Evolutionary conservation across 345 rosid species (phyloP).

Genomic region (Zanthoxylum bungeanum): DNA sequence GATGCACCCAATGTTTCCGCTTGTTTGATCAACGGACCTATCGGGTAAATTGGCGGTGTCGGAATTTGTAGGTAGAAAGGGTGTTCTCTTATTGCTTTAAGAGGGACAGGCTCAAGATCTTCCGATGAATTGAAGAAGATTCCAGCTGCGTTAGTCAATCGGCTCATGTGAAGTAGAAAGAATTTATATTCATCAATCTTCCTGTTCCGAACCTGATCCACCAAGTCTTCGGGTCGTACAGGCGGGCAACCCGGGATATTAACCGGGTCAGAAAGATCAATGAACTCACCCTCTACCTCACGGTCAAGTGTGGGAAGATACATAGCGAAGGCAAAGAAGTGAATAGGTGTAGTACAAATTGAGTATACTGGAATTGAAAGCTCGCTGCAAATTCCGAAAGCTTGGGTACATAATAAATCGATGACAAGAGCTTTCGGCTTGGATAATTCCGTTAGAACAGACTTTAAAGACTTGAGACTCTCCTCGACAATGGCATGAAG

Average conservation of each 20-base stretch:
- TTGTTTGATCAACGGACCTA: constrained; percentile 33
- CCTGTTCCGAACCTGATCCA: constrained; percentile 17
- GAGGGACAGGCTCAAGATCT: constrained; percentile 25
- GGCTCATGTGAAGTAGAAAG: constrained; percentile 3
- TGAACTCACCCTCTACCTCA: constrained; percentile 20
- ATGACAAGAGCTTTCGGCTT: constrained; percentile 29
- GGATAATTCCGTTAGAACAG: constrained; percentile 6
- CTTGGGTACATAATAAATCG: constrained; percentile 29
- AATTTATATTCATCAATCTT: constrained; percentile 15
- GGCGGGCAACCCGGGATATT: constrained; percentile 31
- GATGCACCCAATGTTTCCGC: not conserved
- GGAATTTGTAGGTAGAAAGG: constrained; percentile 2
- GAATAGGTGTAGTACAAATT: constrained; percentile 18
- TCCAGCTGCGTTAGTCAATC: constrained; percentile 24
- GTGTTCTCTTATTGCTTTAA: constrained; percentile 22
- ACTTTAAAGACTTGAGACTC: constrained; percentile 23
- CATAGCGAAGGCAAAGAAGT: constrained; percentile 20
- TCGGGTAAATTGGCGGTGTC: constrained; percentile 13
- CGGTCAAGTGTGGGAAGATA: constrained; percentile 26
- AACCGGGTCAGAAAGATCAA: constrained; percentile 21
- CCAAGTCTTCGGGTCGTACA: constrained; percentile 10
- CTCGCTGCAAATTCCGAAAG: constrained; percentile 29
- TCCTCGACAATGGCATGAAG: constrained; percentile 19
- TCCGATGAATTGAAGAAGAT: constrained; percentile 36
- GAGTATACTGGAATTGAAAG: constrained; percentile 26